Conservation (phyloP, 1,284 basidiomycete species). For the Psilocybe mexicana region DNA sequence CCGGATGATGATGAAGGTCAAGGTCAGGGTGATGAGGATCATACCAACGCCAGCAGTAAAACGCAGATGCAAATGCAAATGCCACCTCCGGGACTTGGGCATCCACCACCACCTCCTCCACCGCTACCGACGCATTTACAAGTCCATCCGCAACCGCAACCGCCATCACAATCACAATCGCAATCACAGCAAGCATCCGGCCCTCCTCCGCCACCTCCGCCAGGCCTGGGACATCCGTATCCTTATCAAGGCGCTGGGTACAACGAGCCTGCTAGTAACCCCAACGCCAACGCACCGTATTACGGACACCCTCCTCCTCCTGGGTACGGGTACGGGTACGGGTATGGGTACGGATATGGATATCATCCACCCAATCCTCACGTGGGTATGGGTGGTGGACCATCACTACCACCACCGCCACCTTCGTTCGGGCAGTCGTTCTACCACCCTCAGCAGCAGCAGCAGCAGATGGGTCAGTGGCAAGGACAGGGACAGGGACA, state of each 20-base stretch:
- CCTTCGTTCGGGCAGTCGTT: background rate
- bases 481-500: background rate
- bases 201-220: too few species aligned
- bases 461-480: background rate
- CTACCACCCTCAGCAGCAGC: background rate
- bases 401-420: too few species aligned
- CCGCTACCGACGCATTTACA: background rate
- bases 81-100: background rate
- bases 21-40: background rate
- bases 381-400: too few species aligned
- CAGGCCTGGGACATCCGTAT: too few species aligned
- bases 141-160: background rate
- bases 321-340: background rate
- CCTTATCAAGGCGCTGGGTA: too few species aligned
- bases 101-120: background rate
- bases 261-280: too few species aligned
- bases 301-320: background rate
- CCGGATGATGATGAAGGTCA: conserved; percentile 24
- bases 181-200: too few species aligned
- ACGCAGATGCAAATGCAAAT: background rate
- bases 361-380: background rate
- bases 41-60: background rate
- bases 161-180: background rate
- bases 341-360: background rate
- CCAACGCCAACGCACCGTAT: background rate